Evolutionary conservation across 2,329 filamentous ascomycete genomes (phyloP), one percentile per base, ranked within the genome.

Genomic region (Botrytis fabae): DNA sequence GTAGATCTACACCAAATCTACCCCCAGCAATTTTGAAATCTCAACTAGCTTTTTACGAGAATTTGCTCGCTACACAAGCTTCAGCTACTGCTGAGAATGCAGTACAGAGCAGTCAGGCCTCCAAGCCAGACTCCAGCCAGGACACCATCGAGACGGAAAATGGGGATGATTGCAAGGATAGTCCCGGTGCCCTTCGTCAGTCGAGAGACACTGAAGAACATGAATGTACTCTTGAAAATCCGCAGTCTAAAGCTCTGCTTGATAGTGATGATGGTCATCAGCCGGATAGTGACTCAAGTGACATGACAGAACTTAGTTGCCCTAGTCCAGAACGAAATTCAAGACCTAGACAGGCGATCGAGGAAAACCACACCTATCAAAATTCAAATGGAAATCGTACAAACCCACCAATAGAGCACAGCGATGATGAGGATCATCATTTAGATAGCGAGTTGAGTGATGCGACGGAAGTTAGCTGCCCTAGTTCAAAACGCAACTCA

Each of bases 1-100:
- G 76, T 66, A 77, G 75, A 28, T 74, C 81, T 69, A 76, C 83
- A n/a, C 83, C 83, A 25, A 72, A 81, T 69, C 76, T 83, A n/a
- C 83, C 83, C 22, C 72, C 78, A 16, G 75, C 79, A 20, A 79
- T 84, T 35, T 61, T 74, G 22, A 42, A 77, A 40, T 71, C 76
- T 32, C 66, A 78, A 48, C 73, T 62, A 25, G 46, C 16, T 6
- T 78, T 77, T 63, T 46, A 75, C 14, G 51, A 68, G 72, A 32
- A 40, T 18, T n/a, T 65, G 32, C 51, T 51, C 6, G 46, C 28
- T 48, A 22, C 35, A 20, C 57, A 8, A 14, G n/a, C n/a, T 59
- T 46, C 32, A 22, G 44, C 16, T 28, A 40, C 35, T 48, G 20
- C 7, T 62, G 64, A 42, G 18, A 61, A 25, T n/a, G 44, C 28